These are phyloP conservation scores for Hymenoscyphus occultus DNA, from an alignment of 2,329 filamentous ascomycete genomes.

Conservation along the genomic window DNA sequence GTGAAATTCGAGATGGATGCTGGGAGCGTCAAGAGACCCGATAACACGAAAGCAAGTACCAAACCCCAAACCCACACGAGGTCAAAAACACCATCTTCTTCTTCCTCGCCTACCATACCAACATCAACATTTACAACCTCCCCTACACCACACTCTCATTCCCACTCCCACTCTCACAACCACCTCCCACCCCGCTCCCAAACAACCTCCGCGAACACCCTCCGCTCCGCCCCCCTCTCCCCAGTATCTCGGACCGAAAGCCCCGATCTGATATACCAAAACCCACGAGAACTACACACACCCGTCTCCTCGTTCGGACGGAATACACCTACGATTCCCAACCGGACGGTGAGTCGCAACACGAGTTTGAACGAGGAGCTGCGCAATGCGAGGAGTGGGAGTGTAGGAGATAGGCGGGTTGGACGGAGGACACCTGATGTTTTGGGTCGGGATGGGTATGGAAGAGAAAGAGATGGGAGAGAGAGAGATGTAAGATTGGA, in stretches of 20 bases:
- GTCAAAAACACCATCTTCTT: not conserved
- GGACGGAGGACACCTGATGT: slow-evolving; percentile 6
- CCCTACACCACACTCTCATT: not conserved
- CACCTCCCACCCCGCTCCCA: not conserved
- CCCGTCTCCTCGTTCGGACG: not conserved
- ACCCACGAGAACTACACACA: not conserved
- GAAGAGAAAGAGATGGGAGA: not conserved
- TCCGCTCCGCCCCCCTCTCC: not conserved
- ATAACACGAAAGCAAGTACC: not conserved
- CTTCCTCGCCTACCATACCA: not conserved
- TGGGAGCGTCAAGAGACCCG: slow-evolving; percentile 1
- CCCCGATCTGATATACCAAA: slow-evolving; percentile 3
- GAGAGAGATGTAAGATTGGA: slow-evolving; percentile 13
- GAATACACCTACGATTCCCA: not conserved
- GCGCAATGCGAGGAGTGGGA: not conserved
- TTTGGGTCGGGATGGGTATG: slow-evolving; percentile 4
- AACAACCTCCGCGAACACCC: not conserved
- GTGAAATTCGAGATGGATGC: slow-evolving; percentile 13
- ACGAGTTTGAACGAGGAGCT: slow-evolving; percentile 1
- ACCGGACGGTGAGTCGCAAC: slow-evolving; percentile 4
- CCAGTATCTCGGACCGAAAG: slow-evolving; percentile 2
- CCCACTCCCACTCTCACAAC: not conserved
- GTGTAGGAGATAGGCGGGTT: not conserved
- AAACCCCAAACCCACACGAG: slow-evolving; percentile 1
- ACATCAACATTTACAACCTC: not conserved